Evolutionary conservation across 441 rosid genomes (phyloP).

Genomic region (Arabidopsis hybrid): DNA sequence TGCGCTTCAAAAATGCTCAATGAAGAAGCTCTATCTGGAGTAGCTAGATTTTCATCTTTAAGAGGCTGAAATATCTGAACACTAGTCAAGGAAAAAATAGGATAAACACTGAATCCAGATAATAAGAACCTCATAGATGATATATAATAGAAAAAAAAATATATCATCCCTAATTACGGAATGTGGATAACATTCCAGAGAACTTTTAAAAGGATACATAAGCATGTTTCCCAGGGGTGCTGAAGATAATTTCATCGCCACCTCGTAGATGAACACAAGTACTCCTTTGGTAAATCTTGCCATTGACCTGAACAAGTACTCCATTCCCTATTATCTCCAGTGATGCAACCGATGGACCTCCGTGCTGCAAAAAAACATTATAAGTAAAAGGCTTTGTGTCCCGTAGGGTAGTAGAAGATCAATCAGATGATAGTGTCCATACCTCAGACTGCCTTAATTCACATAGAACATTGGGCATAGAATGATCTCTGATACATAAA

Average conservation of each 20-base stretch:
- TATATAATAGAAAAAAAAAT: background rate
- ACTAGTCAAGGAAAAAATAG: constrained; percentile 53
- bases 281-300: constrained; percentile 60
- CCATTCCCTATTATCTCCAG: constrained; percentile 83
- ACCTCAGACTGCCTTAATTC: constrained; percentile 84
- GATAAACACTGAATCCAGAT: constrained; percentile 22
- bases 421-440: constrained; percentile 32
- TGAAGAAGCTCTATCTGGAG: constrained; percentile 68
- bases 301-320: constrained; percentile 87
- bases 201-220: constrained; percentile 82
- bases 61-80: constrained; percentile 89
- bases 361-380: constrained; percentile 57
- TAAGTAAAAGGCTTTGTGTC: constrained; percentile 6
- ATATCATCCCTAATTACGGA: background rate
- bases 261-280: constrained; percentile 61
- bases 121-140: background rate
- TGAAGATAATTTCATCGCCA: constrained; percentile 95
- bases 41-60: constrained; percentile 62
- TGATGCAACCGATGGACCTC: constrained; percentile 71
- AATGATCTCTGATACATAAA: constrained; percentile 73
- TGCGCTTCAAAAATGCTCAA: constrained; percentile 79
- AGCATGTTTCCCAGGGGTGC: constrained; percentile 77
- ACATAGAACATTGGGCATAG: constrained; percentile 66
- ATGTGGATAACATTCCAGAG: background rate
- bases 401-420: background rate